A percentile compares a stretch with the other conserved stretches of the same genome.
Conservation (phyloP, 345 rosid genomes). For the Eucalyptus dawsonii region DNA sequence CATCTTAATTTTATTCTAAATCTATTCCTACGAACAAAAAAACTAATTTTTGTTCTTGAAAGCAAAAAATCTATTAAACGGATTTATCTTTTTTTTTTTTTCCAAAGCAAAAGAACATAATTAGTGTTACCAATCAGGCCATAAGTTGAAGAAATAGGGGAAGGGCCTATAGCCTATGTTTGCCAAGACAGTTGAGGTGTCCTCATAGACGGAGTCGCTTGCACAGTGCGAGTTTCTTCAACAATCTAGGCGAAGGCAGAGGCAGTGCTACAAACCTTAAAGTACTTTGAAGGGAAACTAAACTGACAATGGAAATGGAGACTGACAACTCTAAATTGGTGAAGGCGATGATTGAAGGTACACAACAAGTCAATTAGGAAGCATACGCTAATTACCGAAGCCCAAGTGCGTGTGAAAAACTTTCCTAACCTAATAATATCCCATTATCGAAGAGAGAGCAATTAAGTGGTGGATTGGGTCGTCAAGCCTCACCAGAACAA, state of each 20-base stretch:
- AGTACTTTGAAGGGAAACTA: not conserved
- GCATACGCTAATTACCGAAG: not conserved
- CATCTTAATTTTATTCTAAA: fast-evolving
- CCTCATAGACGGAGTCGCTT: fast-evolving
- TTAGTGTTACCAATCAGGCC: fast-evolving
- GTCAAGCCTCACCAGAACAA: not conserved
- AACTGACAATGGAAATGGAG: too few relatives aligned
- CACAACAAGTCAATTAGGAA: not conserved
- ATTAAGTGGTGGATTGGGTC: too few relatives aligned
- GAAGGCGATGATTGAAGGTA: not conserved
- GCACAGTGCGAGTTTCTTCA: not conserved
- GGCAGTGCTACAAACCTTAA: not conserved
- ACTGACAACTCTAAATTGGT: fast-evolving
- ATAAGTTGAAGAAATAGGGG: not conserved
- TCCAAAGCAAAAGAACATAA: fast-evolving
- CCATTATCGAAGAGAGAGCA: not conserved
- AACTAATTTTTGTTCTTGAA: fast-evolving
- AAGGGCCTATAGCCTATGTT: not conserved
- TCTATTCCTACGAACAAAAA: too few relatives aligned
- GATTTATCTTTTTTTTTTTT: fast-evolving
- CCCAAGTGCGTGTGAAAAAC: not conserved
- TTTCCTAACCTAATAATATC: too few relatives aligned
- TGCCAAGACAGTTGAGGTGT: not conserved
- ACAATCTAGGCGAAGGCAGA: fast-evolving
- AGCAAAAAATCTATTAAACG: too few relatives aligned